Base-by-base conservation (phyloP, 306 rosid species). In the Spatholobus suberectus region DNA sequence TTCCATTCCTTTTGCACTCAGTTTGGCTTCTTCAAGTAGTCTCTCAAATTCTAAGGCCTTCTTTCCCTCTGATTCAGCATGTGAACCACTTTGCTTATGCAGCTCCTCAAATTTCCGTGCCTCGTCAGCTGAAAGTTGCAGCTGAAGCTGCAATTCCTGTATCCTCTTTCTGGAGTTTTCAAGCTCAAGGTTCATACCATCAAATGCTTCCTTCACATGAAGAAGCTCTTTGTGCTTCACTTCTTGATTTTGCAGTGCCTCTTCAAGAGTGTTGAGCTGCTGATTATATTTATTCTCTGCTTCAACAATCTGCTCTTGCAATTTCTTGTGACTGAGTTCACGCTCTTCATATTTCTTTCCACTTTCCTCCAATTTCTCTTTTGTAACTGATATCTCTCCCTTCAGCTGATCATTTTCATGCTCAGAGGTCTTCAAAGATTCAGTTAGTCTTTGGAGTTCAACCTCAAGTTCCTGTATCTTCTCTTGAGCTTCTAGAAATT, bases 401-500 rank as follows among this genome's bases (percentile, higher is more conserved):
- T 90, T 91, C 87, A 96, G 84, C 87, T 69, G 85, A 55, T 94
- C 78, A 47, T 90, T 96, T 83, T 92, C 98, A 6, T 89, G 85
- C 74, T 94, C 99, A 17, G 94, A 90, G 77, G 84, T 83, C 90
- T 96, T 96, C 68, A 92, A 79, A 41, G 75, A 84, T 59, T 85
- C 91, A 61, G 94, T 87, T 55, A 91, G 83, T 66, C 89, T 81
- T 81, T 86, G 86, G 34, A 89, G 87, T 83, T 96, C 99, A 69
- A 43, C 58, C 83, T 91, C 97, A 4, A 94, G 95, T 73, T 96
- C 99, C 62, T 86, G 88, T 3, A 78, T 81, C 90, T 92, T 96
- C 90, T 93, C 99, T 86, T 91, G 87, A 6, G 97, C 94, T 84
- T 96, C 98, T 21, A 94, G 86, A 76, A 90, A 65, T 59, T 96